phyloP scores from a whole-genome alignment of 2,329 filamentous ascomycete genomes.

The Didymella keratinophila region DNA sequence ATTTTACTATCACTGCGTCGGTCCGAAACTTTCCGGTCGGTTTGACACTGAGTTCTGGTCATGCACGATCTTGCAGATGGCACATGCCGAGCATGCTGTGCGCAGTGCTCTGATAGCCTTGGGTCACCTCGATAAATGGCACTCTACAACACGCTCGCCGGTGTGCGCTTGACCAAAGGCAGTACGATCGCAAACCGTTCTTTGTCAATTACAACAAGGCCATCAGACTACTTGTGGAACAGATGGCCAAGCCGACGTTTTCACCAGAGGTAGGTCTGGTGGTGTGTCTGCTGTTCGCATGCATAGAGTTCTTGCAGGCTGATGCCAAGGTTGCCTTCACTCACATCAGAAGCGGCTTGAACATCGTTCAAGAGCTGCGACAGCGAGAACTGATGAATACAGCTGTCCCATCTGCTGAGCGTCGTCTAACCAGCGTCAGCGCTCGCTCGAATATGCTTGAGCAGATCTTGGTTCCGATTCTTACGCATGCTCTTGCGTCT shows the following conservation, averaged over 20 bases:
- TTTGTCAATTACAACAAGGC: slow-evolving; percentile 53
- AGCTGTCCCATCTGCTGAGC: background rate
- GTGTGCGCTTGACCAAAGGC: background rate
- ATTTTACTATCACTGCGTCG: slow-evolving; percentile 55
- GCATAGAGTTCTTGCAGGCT: slow-evolving; percentile 53
- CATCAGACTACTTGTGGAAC: slow-evolving; percentile 42
- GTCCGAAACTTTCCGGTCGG: slow-evolving; percentile 45
- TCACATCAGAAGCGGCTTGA: slow-evolving; percentile 55
- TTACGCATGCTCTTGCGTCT: slow-evolving; percentile 23
- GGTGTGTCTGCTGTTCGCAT: slow-evolving; percentile 53
- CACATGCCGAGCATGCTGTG: slow-evolving; percentile 50
- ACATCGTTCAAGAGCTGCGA: slow-evolving; percentile 35
- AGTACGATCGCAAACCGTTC: slow-evolving; percentile 29
- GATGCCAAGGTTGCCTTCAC: slow-evolving; percentile 48
- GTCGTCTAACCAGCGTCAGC: background rate
- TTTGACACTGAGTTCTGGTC: slow-evolving; percentile 52
- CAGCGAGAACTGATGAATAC: background rate
- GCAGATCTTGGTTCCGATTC: slow-evolving; percentile 25
- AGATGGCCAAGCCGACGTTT: slow-evolving; percentile 34
- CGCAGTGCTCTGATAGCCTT: slow-evolving; percentile 54
- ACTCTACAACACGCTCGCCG: slow-evolving; percentile 13
- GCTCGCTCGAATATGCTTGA: slow-evolving; percentile 17
- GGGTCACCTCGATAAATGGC: slow-evolving; percentile 38
- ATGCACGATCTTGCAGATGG: slow-evolving; percentile 51
- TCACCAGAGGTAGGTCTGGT: slow-evolving; percentile 47